These are phyloP conservation scores for Fomitiporia mediterranea DNA, from an alignment of 1,284 basidiomycete species.

Conservation along the genomic window DNA sequence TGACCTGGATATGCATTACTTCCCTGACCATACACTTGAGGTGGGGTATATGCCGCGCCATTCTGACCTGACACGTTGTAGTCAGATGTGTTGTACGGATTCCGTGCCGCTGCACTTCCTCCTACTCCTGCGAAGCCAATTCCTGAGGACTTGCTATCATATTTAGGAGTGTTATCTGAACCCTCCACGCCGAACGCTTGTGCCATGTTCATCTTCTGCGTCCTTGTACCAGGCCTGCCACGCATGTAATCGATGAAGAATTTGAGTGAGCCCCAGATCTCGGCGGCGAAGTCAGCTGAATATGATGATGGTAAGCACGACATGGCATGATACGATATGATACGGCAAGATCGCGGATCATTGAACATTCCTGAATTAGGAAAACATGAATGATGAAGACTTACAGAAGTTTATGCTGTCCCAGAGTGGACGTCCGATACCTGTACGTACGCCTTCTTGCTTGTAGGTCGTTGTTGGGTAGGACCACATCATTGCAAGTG, in stretches of 20 bases:
- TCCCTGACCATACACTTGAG: no score
- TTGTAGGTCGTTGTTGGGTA: slow-evolving; percentile 69
- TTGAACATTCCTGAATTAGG: no score
- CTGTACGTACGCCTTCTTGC: slow-evolving; percentile 34
- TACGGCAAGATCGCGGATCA: background rate
- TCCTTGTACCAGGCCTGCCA: slow-evolving; percentile 43
- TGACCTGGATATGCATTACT: no score
- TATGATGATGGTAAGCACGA: background rate
- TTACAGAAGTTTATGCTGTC: slow-evolving; percentile 75
- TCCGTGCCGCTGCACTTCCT: no score
- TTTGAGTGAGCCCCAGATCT: slow-evolving; percentile 57
- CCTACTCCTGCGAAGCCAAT: no score
- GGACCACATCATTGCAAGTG: slow-evolving; percentile 75
- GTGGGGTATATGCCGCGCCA: no score
- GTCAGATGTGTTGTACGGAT: no score
- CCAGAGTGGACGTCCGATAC: slow-evolving; percentile 62
- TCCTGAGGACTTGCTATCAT: no score
- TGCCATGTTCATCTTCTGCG: slow-evolving; percentile 37
- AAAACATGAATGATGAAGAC: no score
- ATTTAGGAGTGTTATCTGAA: no score
- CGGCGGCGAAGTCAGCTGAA: slow-evolving; percentile 57
- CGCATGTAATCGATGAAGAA: slow-evolving; percentile 53
- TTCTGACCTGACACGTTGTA: background rate
- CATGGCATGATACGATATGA: slow-evolving; percentile 1
- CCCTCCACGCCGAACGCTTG: slow-evolving; percentile 47